Evolutionary conservation across 257 asterid species (phyloP), one percentile per base, ranked within the genome.

Genomic region (Rehmannia glutinosa): DNA sequence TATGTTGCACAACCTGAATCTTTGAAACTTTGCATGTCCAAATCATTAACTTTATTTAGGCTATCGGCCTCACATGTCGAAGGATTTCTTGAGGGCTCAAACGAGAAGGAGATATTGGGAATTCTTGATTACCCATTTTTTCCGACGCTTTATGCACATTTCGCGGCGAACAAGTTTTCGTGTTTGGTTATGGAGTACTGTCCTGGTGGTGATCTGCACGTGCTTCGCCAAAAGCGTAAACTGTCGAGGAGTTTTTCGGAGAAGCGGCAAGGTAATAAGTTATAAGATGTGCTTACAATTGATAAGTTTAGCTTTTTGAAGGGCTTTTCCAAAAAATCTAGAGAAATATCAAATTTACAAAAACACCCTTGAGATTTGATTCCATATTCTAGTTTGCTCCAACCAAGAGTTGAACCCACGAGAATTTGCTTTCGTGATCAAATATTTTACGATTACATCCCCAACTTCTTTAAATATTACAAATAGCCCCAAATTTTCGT

Each of bases 151-250:
- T 90, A 81, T 78, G 87, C 86, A 20, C 87, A 88, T 77, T 88
- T 90, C 60, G 69, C 62, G 15, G 83, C 93, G 1, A 84, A 77
- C 57, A 93, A 85, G 59, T 90, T 75, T 75, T 83, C 90, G 6
- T 93, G 96, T 70, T 64, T 93, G 68, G 95, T 93, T 58, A 85
- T 85, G 90, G 98, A 93, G 57, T 86, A 86, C 74, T 93, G 97
- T 66, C 95, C 96, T 0, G 98, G 98, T 11, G 98, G 98, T 35
- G 98, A 92, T 86, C 86, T 93, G 56, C 97, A 88, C 23, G 94
- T 88, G 55, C 97, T 90, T 65, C 86, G 99, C 16, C 99, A 90
- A 62, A 86, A 75, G 79, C 96, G n/a, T n/a, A n/a, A 90, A 81
- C 76, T 67, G 33, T 73, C 55, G 49, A 81, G 79, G 73, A 75